These are phyloP conservation scores for Phytophthora aleatoria DNA, from an alignment of 352 stramenopile species.

Conservation along the genomic window DNA sequence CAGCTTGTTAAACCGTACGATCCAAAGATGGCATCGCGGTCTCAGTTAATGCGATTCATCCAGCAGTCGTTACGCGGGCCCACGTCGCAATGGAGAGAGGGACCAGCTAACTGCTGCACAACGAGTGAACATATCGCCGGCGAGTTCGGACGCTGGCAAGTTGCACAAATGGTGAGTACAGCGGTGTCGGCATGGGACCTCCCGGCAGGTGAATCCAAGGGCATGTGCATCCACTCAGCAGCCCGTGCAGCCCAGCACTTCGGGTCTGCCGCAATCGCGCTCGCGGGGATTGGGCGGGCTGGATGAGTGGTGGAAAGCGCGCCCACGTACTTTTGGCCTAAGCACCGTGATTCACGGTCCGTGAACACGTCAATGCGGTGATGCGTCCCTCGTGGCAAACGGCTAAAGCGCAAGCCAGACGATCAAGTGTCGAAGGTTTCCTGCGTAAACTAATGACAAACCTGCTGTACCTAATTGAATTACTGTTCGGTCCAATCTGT, in stretches of 20 bases:
- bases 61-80: background rate
- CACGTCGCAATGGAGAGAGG: background rate
- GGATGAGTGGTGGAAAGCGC: slow-evolving; percentile 14
- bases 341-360: background rate
- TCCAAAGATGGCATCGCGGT: background rate
- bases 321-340: slow-evolving; percentile 22
- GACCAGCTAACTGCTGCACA: background rate
- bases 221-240: background rate
- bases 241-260: slow-evolving; percentile 12
- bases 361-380: slow-evolving; percentile 28
- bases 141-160: slow-evolving; percentile 1
- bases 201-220: background rate
- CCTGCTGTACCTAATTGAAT: slow-evolving; percentile 3
- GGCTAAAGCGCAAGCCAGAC: slow-evolving; percentile 20
- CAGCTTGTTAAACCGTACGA: background rate
- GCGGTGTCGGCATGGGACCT: too few relatives aligned
- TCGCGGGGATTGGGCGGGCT: slow-evolving; percentile 1
- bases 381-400: slow-evolving; percentile 14
- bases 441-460: slow-evolving; percentile 1
- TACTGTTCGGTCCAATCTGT: slow-evolving; percentile 1
- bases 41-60: too few relatives aligned
- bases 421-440: slow-evolving; percentile 13
- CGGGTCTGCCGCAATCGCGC: slow-evolving; percentile 11
- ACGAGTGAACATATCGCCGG: slow-evolving; percentile 3
- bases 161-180: slow-evolving; percentile 12